These are phyloP conservation scores for Cucurbita maxima DNA, from an alignment of 306 rosid species.

Conservation along the genomic window DNA sequence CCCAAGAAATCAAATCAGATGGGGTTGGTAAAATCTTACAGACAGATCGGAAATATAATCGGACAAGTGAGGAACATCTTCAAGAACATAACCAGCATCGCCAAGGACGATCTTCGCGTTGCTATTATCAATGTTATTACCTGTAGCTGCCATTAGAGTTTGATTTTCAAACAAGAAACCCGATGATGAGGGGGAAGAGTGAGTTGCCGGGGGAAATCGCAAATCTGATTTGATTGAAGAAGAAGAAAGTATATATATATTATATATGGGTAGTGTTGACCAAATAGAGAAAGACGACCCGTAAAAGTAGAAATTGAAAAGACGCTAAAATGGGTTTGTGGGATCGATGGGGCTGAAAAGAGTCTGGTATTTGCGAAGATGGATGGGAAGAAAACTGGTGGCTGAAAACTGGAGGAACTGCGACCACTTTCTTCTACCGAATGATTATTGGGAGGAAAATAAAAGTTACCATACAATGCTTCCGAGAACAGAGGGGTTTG, in stretches of 20 bases:
- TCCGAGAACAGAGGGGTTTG: background rate
- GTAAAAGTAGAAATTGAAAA: background rate
- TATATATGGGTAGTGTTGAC: slow-evolving; percentile 4
- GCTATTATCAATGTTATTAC: background rate
- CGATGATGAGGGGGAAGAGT: background rate
- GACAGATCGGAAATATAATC: slow-evolving; percentile 34
- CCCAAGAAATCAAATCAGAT: background rate
- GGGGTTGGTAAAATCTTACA: slow-evolving; percentile 14
- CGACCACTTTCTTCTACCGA: background rate
- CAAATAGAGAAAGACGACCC: background rate
- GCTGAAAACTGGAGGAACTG: slow-evolving; percentile 8
- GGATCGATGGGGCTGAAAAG: background rate
- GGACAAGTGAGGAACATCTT: slow-evolving; percentile 51
- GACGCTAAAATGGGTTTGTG: background rate
- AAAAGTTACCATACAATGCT: background rate
- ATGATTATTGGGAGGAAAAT: background rate
- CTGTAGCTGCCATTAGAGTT: slow-evolving; percentile 6
- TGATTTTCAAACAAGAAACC: background rate
- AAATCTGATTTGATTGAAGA: background rate
- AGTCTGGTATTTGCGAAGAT: background rate
- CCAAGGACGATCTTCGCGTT: slow-evolving; percentile 28
- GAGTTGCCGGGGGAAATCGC: background rate
- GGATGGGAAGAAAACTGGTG: slow-evolving; percentile 4
- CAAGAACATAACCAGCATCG: slow-evolving; percentile 33
- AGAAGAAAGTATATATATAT: too few relatives aligned